Evolutionary conservation across 345 rosid genomes (phyloP).

Genomic region (Lepidium aucheri): DNA sequence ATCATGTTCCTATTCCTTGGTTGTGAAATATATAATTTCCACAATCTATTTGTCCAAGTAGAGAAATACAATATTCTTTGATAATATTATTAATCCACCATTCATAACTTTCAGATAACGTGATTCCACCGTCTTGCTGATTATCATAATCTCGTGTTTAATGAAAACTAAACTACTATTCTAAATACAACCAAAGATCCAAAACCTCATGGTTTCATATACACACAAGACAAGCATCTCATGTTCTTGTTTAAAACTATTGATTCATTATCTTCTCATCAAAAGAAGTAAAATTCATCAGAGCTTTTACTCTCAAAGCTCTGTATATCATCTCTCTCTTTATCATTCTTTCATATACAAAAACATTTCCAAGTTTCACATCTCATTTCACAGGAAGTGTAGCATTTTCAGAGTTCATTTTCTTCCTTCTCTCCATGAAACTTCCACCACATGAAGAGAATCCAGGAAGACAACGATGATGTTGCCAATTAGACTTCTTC

Average conservation of each 20-base stretch:
- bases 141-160: neutral
- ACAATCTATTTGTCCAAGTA: no score
- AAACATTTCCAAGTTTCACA: neutral
- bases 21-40: no score
- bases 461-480: conserved; percentile 71
- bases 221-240: conserved; percentile 13
- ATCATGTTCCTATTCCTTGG: no score
- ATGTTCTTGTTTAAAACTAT: neutral
- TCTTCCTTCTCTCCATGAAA: conserved; percentile 71
- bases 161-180: no score
- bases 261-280: conserved; percentile 7
- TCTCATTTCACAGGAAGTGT: conserved; percentile 33
- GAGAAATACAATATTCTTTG: no score
- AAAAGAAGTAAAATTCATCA: conserved; percentile 9
- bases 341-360: conserved; percentile 21
- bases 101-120: neutral
- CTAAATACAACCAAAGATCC: neutral
- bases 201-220: neutral
- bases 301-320: conserved; percentile 16
- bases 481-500: conserved; percentile 37
- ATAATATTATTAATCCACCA: neutral
- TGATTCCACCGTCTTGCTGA: neutral
- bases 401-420: conserved; percentile 39
- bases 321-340: neutral
- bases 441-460: conserved; percentile 45